phyloP scores from a whole-genome alignment of 148 eudicot genomes.

The Amaranthus cruentus region DNA sequence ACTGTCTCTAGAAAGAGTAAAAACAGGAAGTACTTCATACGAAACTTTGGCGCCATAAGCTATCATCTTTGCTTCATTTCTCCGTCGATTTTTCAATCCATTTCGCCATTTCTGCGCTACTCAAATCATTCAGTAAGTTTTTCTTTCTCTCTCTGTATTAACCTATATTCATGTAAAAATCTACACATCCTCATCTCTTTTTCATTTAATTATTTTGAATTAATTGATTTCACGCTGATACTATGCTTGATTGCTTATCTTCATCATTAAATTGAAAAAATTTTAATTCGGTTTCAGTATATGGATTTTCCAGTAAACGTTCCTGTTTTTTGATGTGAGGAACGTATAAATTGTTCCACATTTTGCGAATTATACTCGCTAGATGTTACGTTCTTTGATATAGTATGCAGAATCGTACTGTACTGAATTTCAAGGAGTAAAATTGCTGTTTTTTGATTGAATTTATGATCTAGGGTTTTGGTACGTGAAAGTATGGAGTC shows the following conservation, averaged over 20 bases:
- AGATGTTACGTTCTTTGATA: not conserved
- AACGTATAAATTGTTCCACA: not conserved
- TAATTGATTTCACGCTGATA: not conserved
- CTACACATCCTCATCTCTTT: not conserved
- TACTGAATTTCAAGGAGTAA: not conserved
- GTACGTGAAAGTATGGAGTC: slow-evolving; percentile 25
- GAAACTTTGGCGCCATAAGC: not conserved
- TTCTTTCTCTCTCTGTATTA: not conserved
- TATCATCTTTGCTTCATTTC: no score
- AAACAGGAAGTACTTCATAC: no score
- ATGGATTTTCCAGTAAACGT: not conserved
- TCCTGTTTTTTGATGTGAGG: not conserved
- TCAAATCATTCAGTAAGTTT: not conserved
- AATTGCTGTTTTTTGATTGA: not conserved
- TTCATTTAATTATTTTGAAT: not conserved
- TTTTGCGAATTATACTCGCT: not conserved
- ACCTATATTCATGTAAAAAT: no score
- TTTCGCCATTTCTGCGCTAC: not conserved
- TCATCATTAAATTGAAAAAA: not conserved
- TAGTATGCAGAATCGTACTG: not conserved
- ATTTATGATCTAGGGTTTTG: slow-evolving; percentile 14
- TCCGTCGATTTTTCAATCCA: no score
- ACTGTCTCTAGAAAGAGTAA: no score
- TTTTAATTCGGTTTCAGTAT: not conserved
- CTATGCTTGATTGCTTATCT: not conserved